Evolutionary conservation across 176 grass and related monocot species (phyloP).

Genomic region (Luzula sylvatica): DNA sequence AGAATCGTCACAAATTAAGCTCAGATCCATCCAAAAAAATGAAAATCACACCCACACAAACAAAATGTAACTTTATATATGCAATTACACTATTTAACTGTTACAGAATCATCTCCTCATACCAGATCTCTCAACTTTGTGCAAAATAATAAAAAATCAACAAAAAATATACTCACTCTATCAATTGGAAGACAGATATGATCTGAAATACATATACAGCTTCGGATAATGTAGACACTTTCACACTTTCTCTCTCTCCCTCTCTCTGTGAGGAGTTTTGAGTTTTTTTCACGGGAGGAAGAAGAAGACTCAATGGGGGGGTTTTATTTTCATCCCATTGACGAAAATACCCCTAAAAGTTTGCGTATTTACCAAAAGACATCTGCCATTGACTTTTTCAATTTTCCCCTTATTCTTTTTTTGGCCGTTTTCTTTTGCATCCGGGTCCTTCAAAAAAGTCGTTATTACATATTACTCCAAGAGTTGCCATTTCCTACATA

Average conservation of each 20-base stretch:
- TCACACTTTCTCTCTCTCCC: slow-evolving; percentile 9
- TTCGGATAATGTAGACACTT: neutral
- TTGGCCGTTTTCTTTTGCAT: neutral
- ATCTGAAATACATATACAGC: neutral
- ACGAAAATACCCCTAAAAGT: neutral
- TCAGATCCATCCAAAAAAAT: neutral
- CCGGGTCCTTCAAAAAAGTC: neutral
- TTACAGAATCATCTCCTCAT: neutral
- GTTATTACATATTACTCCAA: too few species aligned
- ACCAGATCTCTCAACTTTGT: slow-evolving; percentile 6
- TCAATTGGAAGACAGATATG: neutral
- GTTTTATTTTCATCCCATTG: slow-evolving; percentile 9
- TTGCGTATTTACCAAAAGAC: neutral
- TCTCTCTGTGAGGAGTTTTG: slow-evolving; percentile 3
- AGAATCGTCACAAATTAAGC: slow-evolving; percentile 1
- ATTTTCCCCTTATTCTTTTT: slow-evolving; percentile 3
- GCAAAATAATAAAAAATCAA: neutral
- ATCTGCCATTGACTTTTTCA: slow-evolving; percentile 16
- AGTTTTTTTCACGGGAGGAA: slow-evolving; percentile 23
- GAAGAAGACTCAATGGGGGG: neutral
- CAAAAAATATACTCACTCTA: too few species aligned
- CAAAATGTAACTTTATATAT: neutral
- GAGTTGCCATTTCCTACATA: too few species aligned
- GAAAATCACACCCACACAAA: neutral
- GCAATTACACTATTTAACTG: too few species aligned